Percentiles rank a stretch among this genome's conserved stretches.
Evolutionary conservation across 768 basidiomycete species (phyloP).

Genomic region (Tremella fuciformis): DNA sequence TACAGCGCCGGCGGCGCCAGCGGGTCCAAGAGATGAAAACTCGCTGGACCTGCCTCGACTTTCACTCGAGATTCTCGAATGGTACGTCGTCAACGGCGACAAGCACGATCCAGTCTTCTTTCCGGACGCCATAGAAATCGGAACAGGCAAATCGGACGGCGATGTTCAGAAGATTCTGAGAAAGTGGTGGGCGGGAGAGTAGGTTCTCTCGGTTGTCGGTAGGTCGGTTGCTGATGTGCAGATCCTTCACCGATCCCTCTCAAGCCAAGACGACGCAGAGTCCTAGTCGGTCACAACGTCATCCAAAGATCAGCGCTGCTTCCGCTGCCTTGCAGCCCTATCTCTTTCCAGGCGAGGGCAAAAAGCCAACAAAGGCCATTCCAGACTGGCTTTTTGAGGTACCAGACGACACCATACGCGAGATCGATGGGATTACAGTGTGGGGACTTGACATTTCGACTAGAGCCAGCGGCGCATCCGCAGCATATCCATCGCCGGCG

Average conservation of each 20-base stretch:
- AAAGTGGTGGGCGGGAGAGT: constrained; percentile 45
- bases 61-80: constrained; percentile 25
- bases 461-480: too few species aligned
- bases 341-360: constrained; percentile 9
- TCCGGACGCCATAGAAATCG: constrained; percentile 17
- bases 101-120: constrained; percentile 29
- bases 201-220: constrained; percentile 8
- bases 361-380: constrained; percentile 20
- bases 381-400: constrained; percentile 41
- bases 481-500: too few species aligned
- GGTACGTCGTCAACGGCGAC: constrained; percentile 25
- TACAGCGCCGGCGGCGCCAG: background rate
- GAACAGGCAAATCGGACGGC: constrained; percentile 17
- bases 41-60: background rate
- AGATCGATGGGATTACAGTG: constrained; percentile 26
- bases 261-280: background rate
- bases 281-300: background rate
- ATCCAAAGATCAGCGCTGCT: background rate
- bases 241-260: background rate
- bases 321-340: constrained; percentile 20
- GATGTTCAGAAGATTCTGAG: constrained; percentile 29
- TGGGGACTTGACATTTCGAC: constrained; percentile 28
- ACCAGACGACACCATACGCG: constrained; percentile 9
- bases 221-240: background rate
- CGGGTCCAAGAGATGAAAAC: background rate